phyloP scores from a whole-genome alignment of 2,329 filamentous ascomycete genomes.

The Exserohilum turcica region DNA sequence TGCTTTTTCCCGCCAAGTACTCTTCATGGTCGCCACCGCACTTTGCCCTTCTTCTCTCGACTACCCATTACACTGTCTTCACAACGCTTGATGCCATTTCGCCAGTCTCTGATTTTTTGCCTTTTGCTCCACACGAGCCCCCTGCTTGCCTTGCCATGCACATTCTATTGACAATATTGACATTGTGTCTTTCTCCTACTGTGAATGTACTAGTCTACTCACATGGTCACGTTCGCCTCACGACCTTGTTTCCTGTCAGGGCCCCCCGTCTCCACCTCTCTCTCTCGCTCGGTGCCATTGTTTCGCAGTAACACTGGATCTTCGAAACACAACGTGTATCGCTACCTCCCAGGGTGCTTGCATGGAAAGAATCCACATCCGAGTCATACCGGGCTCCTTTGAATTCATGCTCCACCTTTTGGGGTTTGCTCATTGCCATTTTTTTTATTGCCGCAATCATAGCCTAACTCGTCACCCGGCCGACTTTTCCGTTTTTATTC shows the following conservation, averaged over 20 bases:
- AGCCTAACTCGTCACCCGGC: too few species aligned
- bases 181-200: background rate
- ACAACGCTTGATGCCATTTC: too few species aligned
- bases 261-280: background rate
- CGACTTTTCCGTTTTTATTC: too few species aligned
- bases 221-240: background rate
- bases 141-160: too few species aligned
- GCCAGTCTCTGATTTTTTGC: too few species aligned
- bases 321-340: conserved; percentile 9
- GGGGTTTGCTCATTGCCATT: background rate
- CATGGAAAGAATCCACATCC: background rate
- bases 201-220: background rate
- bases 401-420: background rate
- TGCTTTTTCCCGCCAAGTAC: too few species aligned
- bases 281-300: background rate
- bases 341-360: background rate
- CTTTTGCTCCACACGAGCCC: too few species aligned
- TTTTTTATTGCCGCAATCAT: too few species aligned
- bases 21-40: too few species aligned
- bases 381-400: background rate
- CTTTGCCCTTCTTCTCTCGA: too few species aligned
- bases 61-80: too few species aligned
- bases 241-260: conserved; percentile 7
- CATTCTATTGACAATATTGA: too few species aligned
- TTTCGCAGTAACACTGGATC: background rate